These are phyloP conservation scores for Fusarium sp. DNA, from an alignment of 2,329 filamentous ascomycete species.

Conservation along the genomic window DNA sequence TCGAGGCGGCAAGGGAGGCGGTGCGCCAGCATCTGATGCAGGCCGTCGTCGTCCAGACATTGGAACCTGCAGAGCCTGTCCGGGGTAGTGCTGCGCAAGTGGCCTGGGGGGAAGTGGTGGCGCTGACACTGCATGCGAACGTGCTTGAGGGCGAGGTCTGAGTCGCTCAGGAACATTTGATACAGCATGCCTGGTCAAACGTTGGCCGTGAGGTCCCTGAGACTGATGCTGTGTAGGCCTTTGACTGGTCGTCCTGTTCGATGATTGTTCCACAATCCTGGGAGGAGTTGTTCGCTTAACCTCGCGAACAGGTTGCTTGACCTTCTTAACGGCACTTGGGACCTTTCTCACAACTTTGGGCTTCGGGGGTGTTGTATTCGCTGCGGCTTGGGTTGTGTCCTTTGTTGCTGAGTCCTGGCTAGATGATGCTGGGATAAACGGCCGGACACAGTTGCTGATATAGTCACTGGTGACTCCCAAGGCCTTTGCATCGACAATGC, in stretches of 20 bases:
- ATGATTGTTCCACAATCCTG: slow-evolving; percentile 46
- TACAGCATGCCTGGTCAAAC: slow-evolving; percentile 12
- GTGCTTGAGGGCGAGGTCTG: slow-evolving; percentile 14
- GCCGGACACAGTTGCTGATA: slow-evolving; percentile 56
- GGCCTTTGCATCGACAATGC: slow-evolving; percentile 54
- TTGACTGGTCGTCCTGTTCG: slow-evolving; percentile 31
- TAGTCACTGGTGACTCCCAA: slow-evolving; percentile 56
- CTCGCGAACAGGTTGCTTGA: slow-evolving; percentile 34
- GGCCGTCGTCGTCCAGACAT: slow-evolving; percentile 26
- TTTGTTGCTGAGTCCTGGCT: slow-evolving; percentile 23
- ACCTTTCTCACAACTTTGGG: slow-evolving; percentile 39
- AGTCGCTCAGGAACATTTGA: slow-evolving; percentile 17
- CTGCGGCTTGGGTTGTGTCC: background rate
- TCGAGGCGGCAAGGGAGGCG: slow-evolving; percentile 48
- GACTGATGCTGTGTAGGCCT: slow-evolving; percentile 14
- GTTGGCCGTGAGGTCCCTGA: slow-evolving; percentile 17
- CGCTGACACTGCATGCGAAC: slow-evolving; percentile 14
- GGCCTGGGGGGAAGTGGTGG: slow-evolving; percentile 38
- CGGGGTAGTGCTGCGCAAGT: slow-evolving; percentile 28
- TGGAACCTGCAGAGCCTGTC: slow-evolving; percentile 24
- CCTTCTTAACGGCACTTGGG: slow-evolving; percentile 26
- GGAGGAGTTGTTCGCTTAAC: slow-evolving; percentile 30
- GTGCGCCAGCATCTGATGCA: slow-evolving; percentile 44
- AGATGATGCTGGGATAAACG: slow-evolving; percentile 52
- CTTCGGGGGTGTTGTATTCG: slow-evolving; percentile 16